A percentile compares a stretch with the other conserved stretches of the same genome.
These are phyloP conservation scores for Leptographium flavum DNA, from an alignment of 2,329 filamentous ascomycete genomes.

Conservation along the genomic window DNA sequence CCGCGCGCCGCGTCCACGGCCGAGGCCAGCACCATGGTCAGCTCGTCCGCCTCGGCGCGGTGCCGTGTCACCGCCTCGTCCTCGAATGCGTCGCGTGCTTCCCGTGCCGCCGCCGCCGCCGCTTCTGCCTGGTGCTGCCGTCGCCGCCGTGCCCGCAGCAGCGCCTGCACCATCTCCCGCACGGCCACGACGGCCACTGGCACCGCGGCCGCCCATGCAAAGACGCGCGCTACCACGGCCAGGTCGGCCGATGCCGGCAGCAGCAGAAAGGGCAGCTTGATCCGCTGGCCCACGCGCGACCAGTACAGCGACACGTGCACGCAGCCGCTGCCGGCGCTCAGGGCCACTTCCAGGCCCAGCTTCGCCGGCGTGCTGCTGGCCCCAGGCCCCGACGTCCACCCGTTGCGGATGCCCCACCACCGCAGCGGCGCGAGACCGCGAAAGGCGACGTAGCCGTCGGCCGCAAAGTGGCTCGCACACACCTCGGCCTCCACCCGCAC, in stretches of 20 bases:
- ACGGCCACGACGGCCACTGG: conserved; percentile 26
- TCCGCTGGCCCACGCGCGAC: conserved; percentile 28
- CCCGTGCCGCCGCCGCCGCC: conserved; percentile 9
- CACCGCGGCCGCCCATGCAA: conserved; percentile 24
- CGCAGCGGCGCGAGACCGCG: conserved; percentile 24
- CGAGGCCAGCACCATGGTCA: conserved; percentile 26
- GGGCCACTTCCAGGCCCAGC: conserved; percentile 28
- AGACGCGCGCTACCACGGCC: conserved; percentile 12
- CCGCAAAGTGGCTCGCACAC: conserved; percentile 19
- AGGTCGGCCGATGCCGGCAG: conserved; percentile 17
- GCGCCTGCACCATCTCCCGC: conserved; percentile 5
- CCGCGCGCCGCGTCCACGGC: conserved; percentile 20
- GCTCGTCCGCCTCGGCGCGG: conserved; percentile 29
- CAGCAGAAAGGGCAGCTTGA: conserved; percentile 28
- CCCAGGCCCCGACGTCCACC: conserved; percentile 1
- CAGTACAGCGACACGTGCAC: conserved; percentile 32
- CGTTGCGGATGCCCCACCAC: conserved; percentile 16
- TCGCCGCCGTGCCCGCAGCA: not conserved
- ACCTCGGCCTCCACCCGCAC: conserved; percentile 29
- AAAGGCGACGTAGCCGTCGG: conserved; percentile 25
- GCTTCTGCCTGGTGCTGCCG: conserved; percentile 1
- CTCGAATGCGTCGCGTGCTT: conserved; percentile 2
- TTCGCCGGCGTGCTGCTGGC: conserved; percentile 19
- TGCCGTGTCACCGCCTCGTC: conserved; percentile 16
- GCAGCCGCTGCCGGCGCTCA: conserved; percentile 20